Base-by-base conservation (phyloP, 768 basidiomycete species). In the Neoboletus brunneissimus region DNA sequence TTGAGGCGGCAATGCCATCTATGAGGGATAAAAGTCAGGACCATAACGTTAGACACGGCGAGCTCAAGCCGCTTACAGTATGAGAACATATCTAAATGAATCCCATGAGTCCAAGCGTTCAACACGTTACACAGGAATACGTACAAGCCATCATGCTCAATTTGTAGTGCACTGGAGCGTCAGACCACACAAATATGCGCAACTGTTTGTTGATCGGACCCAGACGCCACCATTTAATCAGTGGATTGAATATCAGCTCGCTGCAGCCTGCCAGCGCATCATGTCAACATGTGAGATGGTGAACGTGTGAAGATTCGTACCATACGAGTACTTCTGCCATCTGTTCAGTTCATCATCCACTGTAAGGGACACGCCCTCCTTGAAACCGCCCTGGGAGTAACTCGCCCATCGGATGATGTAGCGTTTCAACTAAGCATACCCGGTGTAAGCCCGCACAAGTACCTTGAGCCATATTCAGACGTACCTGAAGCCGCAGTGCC, bases 281-380 rank as follows among this genome's bases (percentile, higher is more conserved):
- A 31, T 83, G 67, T 84, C 20, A 55, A 20, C 18, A 41, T 22
- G 54, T 43, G 37, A 56, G 77, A 72, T 13, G 6, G 5, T 7
- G 16, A 5, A 7, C 68, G 65, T 77, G 79, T 23, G 64, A 76
- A 23, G 76, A 76, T 37, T 58, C 70, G 63, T 10, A 65, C 87
- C 89, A 71, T 89, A 91, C 0, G 88, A 76, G 59, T 91, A 91
- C 66, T 95, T 96, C 59, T 94, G 91, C 94, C 94, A 97, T 8
- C 94, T 71, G 67, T 94, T 94, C n/a, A 97, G 73, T 66, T 97
- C 94, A 65, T 97, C 94, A 54, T 94, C 91, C 55, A 86, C 87
- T 0, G 94, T 94, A 2, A 97, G 75, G 1, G 89, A 91, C n/a
- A 97, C 93, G 60, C 94, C 94, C 67, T 97, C 94, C 75, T 94